phyloP scores from a whole-genome alignment of 176 grass and related monocot genomes.

The Puya raimondii region DNA sequence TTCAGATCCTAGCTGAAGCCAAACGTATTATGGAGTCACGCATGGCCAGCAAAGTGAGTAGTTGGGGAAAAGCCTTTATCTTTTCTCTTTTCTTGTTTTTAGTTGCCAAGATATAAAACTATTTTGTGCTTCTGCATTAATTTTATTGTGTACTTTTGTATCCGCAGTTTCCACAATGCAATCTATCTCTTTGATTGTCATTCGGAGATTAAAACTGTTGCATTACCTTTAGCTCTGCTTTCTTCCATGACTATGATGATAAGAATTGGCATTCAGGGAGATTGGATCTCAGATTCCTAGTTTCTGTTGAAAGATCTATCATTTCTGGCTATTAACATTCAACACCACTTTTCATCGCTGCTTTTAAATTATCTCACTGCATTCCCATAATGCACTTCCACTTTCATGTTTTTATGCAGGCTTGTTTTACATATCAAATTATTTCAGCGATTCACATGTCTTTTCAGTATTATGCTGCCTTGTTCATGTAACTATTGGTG shows the following conservation, averaged over 20 bases:
- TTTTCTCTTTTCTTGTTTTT: constrained; percentile 3
- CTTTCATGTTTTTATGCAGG: too few species aligned
- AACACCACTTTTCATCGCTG: too few species aligned
- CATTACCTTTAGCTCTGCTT: background rate
- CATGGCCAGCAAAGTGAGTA: constrained; percentile 78
- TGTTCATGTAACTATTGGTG: background rate
- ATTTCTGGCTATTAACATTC: too few species aligned
- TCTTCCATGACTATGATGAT: background rate
- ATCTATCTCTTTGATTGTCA: too few species aligned
- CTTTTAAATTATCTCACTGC: too few species aligned
- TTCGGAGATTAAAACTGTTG: too few species aligned
- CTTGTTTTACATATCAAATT: too few species aligned
- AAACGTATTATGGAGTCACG: constrained; percentile 88
- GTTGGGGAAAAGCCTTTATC: constrained; percentile 4
- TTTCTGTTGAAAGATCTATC: too few species aligned
- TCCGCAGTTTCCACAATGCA: too few species aligned
- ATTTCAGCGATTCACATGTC: background rate
- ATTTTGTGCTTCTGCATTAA: background rate
- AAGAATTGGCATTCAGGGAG: too few species aligned
- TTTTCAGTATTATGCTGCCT: background rate
- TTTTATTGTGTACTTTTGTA: background rate
- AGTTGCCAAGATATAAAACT: background rate
- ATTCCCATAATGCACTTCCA: too few species aligned
- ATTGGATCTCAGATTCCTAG: too few species aligned
- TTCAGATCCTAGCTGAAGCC: constrained; percentile 88